Conservation (phyloP, 345 rosid species). For the Camelina laxa region DNA sequence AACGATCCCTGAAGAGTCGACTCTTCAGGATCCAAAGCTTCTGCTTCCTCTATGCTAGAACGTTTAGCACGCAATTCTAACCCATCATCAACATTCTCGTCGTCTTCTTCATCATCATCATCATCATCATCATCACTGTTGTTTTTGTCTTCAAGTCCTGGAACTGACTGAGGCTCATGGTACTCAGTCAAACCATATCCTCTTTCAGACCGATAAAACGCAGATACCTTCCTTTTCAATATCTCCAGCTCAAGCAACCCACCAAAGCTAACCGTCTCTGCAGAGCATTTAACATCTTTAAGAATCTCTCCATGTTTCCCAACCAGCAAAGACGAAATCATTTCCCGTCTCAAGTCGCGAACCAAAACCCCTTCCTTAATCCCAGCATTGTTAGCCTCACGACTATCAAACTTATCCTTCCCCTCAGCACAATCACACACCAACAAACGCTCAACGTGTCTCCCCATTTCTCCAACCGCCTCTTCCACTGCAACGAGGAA, state of each 20-base stretch:
- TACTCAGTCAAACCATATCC: conserved; percentile 50
- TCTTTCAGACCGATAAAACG: conserved; percentile 65
- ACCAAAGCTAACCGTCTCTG: conserved; percentile 44
- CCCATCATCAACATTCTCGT: conserved; percentile 4
- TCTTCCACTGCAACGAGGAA: conserved; percentile 59
- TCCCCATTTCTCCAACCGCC: conserved; percentile 68
- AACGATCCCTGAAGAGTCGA: conserved; percentile 33
- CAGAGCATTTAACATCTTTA: conserved; percentile 51
- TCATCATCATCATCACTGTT: conserved; percentile 41
- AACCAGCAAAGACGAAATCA: conserved; percentile 50
- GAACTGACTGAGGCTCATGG: conserved; percentile 59
- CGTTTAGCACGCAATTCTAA: conserved; percentile 24
- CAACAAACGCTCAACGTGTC: conserved; percentile 60
- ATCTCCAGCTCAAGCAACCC: conserved; percentile 57
- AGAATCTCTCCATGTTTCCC: conserved; percentile 58
- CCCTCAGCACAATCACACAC: conserved; percentile 60
- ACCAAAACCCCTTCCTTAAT: conserved; percentile 69
- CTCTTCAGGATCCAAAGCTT: conserved; percentile 43
- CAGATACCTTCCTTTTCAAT: conserved; percentile 70
- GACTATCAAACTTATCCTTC: conserved; percentile 44
- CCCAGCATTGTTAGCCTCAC: conserved; percentile 66
- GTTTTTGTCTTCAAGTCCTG: conserved; percentile 70
- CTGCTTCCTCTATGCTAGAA: conserved; percentile 31
- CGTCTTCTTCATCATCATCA: neutral
- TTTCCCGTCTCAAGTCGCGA: conserved; percentile 59